Percentiles rank a stretch among this genome's conserved stretches.
Evolutionary conservation across 202 grass and related monocot genomes (phyloP).

Genomic region (Eragrostis tef): DNA sequence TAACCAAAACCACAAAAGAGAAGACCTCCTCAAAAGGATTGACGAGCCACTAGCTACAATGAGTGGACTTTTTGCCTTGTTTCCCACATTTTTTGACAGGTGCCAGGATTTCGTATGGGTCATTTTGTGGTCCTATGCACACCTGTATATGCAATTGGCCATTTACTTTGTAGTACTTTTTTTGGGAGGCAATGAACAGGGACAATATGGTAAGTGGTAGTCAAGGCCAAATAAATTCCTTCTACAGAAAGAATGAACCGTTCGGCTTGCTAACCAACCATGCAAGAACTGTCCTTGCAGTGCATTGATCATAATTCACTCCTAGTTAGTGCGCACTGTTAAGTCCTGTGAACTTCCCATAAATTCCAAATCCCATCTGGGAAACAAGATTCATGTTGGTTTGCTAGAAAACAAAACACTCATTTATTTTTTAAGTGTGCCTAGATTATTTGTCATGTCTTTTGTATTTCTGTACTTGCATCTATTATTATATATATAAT

Average conservation of each 20-base stretch:
- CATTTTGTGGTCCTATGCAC: constrained; percentile 19
- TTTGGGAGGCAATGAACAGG: constrained; percentile 4
- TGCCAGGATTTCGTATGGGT: constrained; percentile 19
- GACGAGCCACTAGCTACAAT: constrained; percentile 31
- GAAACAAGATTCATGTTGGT: background rate
- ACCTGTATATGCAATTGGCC: background rate
- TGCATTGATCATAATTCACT: constrained; percentile 42
- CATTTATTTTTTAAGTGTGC: background rate
- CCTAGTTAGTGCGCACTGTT: constrained; percentile 13
- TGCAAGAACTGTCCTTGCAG: constrained; percentile 37
- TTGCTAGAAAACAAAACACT: background rate
- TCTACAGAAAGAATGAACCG: constrained; percentile 42
- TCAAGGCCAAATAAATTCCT: constrained; percentile 43
- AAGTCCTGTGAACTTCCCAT: background rate
- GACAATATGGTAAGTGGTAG: constrained; percentile 14
- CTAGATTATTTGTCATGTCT: background rate
- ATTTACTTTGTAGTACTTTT: constrained; percentile 37
- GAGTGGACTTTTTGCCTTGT: constrained; percentile 35
- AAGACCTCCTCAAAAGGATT: constrained; percentile 52
- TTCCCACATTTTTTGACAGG: background rate
- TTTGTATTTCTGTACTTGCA: background rate
- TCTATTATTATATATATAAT: too few relatives aligned
- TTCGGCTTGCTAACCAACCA: constrained; percentile 32
- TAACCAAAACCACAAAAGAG: constrained; percentile 12
- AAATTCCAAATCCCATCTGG: background rate